phyloP scores from a whole-genome alignment of 75 land plant species.

The Ceratopteris richardii region DNA sequence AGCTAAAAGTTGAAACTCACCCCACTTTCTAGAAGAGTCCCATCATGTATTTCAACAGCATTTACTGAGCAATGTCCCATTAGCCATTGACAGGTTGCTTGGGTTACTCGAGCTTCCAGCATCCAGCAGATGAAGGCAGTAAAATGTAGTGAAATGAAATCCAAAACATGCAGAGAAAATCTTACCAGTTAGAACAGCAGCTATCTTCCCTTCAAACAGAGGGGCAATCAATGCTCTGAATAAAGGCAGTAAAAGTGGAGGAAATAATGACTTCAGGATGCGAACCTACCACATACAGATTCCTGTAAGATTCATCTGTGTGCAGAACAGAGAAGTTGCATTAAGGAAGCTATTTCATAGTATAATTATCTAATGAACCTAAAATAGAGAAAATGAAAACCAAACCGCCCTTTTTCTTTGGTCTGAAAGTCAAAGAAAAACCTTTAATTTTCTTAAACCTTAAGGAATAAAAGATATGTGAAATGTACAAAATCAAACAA shows the following conservation, averaged over 20 bases:
- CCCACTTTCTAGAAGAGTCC: constrained; percentile 68
- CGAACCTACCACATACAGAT: constrained; percentile 45
- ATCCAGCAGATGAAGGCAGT: background rate
- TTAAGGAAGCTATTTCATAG: too few species aligned
- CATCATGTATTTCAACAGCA: constrained; percentile 58
- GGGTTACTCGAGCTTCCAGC: constrained; percentile 71
- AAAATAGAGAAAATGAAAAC: too few species aligned
- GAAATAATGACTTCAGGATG: constrained; percentile 73
- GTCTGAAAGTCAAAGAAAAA: too few species aligned
- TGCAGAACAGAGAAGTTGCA: too few species aligned
- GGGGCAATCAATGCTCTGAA: constrained; percentile 60
- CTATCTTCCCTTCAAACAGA: constrained; percentile 52
- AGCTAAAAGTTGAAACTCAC: too few species aligned
- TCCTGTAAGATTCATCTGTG: background rate
- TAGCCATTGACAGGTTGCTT: constrained; percentile 83
- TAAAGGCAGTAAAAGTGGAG: constrained; percentile 55
- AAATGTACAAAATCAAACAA: too few species aligned
- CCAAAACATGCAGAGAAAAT: background rate
- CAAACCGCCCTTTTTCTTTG: too few species aligned
- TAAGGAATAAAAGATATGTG: too few species aligned
- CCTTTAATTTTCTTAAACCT: too few species aligned
- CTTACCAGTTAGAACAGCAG: constrained; percentile 82
- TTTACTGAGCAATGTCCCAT: constrained; percentile 81
- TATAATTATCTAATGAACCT: too few species aligned
- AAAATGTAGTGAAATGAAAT: background rate